Percentiles rank a stretch among this genome's conserved stretches.
These are phyloP conservation scores for Amphirosellinia nigrospora DNA, from an alignment of 495 filamentous ascomycete genomes.

Conservation along the genomic window DNA sequence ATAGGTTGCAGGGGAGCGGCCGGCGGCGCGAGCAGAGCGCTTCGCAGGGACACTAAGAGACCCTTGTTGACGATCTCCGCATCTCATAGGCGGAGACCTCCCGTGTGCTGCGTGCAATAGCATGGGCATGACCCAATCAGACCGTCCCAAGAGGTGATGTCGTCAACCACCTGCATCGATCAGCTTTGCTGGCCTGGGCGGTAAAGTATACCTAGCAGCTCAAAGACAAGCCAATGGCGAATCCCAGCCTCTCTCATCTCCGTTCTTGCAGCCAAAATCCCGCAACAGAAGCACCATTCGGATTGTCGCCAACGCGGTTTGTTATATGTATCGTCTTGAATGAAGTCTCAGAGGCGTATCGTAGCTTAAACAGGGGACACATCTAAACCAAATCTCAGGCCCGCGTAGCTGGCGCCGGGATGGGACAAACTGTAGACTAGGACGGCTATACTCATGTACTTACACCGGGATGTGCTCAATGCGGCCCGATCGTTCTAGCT, in stretches of 20 bases:
- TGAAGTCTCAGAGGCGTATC: not conserved
- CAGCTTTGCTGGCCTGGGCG: constrained; percentile 38
- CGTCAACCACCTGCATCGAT: constrained; percentile 35
- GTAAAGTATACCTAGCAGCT: constrained; percentile 26
- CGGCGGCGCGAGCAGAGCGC: constrained; percentile 38
- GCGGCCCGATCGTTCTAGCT: constrained; percentile 1
- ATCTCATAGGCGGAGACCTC: constrained; percentile 36
- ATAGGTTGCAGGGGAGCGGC: constrained; percentile 22
- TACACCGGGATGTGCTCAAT: not conserved
- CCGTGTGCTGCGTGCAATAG: constrained; percentile 38
- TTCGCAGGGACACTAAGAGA: constrained; percentile 21
- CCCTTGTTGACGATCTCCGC: constrained; percentile 37
- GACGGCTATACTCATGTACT: not conserved
- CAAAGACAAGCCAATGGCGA: not conserved
- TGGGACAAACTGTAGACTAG: not conserved
- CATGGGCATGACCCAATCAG: constrained; percentile 34
- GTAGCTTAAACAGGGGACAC: not conserved
- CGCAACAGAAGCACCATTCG: not conserved
- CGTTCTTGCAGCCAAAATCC: constrained; percentile 27
- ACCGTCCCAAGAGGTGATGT: constrained; percentile 33
- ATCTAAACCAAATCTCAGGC: not conserved
- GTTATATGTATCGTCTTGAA: not conserved
- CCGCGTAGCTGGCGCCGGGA: not conserved
- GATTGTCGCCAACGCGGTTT: not conserved
- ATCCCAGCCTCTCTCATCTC: constrained; percentile 13